Percentiles rank a stretch among this genome's conserved stretches.
Conservation (phyloP, 2,329 filamentous ascomycete species). For the Acephala macrosclerotiorum region DNA sequence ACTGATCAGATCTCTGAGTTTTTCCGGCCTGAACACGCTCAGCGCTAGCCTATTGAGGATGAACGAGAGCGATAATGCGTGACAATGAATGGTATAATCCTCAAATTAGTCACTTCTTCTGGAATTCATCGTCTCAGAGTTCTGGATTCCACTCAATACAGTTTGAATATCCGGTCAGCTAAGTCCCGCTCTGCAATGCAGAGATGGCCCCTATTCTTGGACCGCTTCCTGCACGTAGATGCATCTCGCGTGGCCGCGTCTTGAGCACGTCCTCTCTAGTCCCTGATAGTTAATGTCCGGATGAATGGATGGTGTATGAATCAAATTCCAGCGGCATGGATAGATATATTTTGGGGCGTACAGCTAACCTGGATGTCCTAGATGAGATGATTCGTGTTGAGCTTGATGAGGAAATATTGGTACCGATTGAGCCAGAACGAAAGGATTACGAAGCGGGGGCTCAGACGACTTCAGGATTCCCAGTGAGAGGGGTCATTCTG, state of each 20-base stretch:
- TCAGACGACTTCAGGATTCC: neutral
- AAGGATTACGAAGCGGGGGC: neutral
- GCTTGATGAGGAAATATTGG: conserved; percentile 11
- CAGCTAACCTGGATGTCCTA: neutral
- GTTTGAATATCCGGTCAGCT: neutral
- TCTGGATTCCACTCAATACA: neutral
- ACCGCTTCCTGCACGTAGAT: neutral
- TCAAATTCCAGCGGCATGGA: conserved; percentile 7
- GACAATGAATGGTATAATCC: neutral
- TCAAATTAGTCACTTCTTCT: neutral
- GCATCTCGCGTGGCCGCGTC: neutral
- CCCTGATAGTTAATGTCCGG: neutral
- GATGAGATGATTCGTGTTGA: neutral
- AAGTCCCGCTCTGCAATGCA: neutral
- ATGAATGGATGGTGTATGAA: neutral
- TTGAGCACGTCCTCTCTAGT: neutral
- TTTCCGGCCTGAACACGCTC: neutral
- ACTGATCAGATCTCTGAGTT: neutral
- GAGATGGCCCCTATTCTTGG: neutral
- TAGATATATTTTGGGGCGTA: neutral
- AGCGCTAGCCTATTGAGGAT: neutral
- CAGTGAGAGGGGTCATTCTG: neutral
- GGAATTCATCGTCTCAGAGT: neutral
- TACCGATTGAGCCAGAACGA: conserved; percentile 14
- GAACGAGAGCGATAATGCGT: neutral